These are phyloP conservation scores for Sporothrix protearum DNA, from an alignment of 2,329 filamentous ascomycete species.

Conservation along the genomic window DNA sequence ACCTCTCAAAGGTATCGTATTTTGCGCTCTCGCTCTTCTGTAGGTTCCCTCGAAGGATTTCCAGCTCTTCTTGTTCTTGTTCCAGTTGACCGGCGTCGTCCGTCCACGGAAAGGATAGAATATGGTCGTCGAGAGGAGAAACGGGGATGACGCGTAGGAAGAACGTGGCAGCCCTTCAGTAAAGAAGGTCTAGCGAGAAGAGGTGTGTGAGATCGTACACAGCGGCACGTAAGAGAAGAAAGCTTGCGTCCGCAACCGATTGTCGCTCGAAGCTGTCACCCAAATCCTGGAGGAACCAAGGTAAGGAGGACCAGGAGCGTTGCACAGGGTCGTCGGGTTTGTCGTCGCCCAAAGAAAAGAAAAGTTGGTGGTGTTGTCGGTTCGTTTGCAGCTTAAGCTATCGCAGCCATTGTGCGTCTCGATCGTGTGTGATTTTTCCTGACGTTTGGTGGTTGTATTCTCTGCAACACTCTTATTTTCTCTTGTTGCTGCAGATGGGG, in stretches of 20 bases:
- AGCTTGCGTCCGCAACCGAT: constrained; percentile 16
- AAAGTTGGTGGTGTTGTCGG: neutral
- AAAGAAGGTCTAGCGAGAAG: neutral
- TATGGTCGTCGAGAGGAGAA: neutral
- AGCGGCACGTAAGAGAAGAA: neutral
- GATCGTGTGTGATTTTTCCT: neutral
- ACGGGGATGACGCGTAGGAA: neutral
- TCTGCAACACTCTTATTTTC: neutral
- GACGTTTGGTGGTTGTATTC: neutral
- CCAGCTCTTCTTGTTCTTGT: neutral
- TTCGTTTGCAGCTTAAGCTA: neutral
- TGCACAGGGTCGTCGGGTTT: neutral
- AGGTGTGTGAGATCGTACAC: neutral
- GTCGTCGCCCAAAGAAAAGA: neutral
- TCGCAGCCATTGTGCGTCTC: neutral
- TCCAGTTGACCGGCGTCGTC: constrained; percentile 7
- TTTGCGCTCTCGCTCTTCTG: neutral
- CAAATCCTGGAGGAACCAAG: constrained; percentile 1
- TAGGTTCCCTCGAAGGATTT: neutral
- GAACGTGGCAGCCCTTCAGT: constrained; percentile 13
- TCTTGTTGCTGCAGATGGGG: neutral
- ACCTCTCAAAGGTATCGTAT: neutral
- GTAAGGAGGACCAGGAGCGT: neutral
- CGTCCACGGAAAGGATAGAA: constrained; percentile 3
- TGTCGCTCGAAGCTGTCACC: constrained; percentile 11